Base-by-base conservation (phyloP, 1,284 basidiomycete species). In the Caloboletus inedulis region DNA sequence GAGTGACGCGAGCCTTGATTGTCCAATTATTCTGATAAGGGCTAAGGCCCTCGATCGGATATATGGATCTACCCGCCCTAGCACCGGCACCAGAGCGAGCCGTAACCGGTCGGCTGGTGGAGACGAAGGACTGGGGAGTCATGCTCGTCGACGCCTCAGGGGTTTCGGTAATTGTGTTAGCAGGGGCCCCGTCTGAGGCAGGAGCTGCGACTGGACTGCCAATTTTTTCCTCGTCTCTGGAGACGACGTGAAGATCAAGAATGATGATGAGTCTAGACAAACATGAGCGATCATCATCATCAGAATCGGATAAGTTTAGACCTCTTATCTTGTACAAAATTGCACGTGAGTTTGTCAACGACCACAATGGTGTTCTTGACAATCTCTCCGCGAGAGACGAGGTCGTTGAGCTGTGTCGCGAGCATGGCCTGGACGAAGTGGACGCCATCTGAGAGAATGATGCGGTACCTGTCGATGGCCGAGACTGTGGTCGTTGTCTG, bases 21-120 rank as follows among this genome's bases (percentile, higher is more conserved):
- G 91, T 96, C 96, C 94, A 97, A 67, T 94, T 95, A 75, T 97
- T 98, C 72, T 97, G 93, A 69, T 98, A 99, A 7, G 96, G 97
- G 62, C 90, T 96, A 45, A 99, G 81, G 6, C 89, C 91, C 66
- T 98, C 95, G 62, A 99, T 99, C 4, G 95, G 95, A 70, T 84
- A 91, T 53, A 85, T 79, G 59, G 77, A 84, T 61, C 60, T 61
- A 10, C 65, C 60, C 51, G 49, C 56, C 53, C 62, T 57, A 66
- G 72, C 62, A 54, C 63, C 52, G 63, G 71, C 42, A 43, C 63
- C 53, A 40, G 61, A 55, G 0, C 59, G 66, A 36, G 61, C 55
- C 25, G 60, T 54, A 2, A 45, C 30, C 18, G 59, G 43, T n/a
- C 59, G 48, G 25, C 50, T 51, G 16, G 63, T 53, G 16, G 59